Base-by-base conservation (phyloP, 2,329 filamentous ascomycete genomes). In the Falciphora oryzae region DNA sequence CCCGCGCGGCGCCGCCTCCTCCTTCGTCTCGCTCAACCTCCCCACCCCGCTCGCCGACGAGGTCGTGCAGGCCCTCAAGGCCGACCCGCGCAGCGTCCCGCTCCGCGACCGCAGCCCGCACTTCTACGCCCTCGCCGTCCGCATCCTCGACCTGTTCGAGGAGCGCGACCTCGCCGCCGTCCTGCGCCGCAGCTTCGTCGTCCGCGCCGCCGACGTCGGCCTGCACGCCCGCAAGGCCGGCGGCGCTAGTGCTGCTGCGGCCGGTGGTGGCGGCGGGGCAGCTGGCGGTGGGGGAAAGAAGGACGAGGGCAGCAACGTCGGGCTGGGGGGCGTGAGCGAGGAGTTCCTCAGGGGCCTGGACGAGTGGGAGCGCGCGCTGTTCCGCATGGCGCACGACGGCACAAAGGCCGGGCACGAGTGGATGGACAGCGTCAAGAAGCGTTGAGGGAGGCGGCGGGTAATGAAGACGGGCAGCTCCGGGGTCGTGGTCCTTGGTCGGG, bases 271-370 rank as follows among this genome's bases (percentile, higher is more conserved):
- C 77, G 71, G 85, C 79, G 62, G 81, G 80, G 65, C 85, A 83
- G 59, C 32, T 2, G 63, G 61, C 18, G 35, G 92, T 91, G n/a
- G 16, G 3, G 87, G 96, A 75, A 89, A 89, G 13, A 85, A 88
- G 59, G 67, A 63, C 27, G 67, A 69, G 38, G 90, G 89, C 14
- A 80, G 80, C 32, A 78, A 83, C 16, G 77, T 85, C 79, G 78
- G 85, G 76, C 73, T 89, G 76, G 68, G 83, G 79, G 67, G 85
- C 80, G 70, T 89, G 79, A 89, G 88, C 2, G 88, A 88, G 65
- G 93, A 97, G 69, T 98, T 98, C 71, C 79, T 97, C 70, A 83
- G 91, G 35, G 93, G 93, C 0, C 76, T 99, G 65, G 95, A 98
- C 72, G 93, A 98, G 79, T 93, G 88, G 76, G 95, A 99, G 79